Conservation (phyloP, 208 protist species). For the Wallacemonas sp. region DNA sequence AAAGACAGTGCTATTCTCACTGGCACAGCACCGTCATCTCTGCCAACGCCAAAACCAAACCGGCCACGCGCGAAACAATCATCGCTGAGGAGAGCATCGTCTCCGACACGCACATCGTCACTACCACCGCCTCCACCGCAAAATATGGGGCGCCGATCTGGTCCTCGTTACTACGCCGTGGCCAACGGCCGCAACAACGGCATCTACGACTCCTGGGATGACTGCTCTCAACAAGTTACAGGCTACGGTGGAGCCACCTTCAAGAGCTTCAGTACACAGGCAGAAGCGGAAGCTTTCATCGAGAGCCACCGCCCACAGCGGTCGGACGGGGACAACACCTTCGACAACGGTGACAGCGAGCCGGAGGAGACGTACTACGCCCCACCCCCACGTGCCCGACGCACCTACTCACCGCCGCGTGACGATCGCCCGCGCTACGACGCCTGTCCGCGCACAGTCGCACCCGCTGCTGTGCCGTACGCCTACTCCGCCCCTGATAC, state of each 20-base stretch:
- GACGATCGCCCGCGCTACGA: background rate
- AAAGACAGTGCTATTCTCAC: too few species aligned
- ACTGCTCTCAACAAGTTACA: constrained; percentile 68
- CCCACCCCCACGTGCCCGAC: background rate
- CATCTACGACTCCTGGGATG: constrained; percentile 77
- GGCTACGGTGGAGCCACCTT: constrained; percentile 60
- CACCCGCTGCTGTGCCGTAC: background rate
- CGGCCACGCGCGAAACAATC: background rate
- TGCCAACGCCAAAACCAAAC: background rate
- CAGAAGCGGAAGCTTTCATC: constrained; percentile 60
- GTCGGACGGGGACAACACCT: background rate
- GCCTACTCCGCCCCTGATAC: background rate
- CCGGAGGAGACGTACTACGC: background rate
- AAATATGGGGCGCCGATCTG: background rate
- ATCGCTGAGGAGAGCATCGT: background rate
- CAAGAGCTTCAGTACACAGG: constrained; percentile 67
- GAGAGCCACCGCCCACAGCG: background rate
- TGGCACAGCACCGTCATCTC: background rate
- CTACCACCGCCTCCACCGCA: too few species aligned
- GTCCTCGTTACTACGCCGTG: constrained; percentile 74
- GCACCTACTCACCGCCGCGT: background rate
- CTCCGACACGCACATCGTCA: background rate
- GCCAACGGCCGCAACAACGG: constrained; percentile 54
- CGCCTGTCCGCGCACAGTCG: background rate
- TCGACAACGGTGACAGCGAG: background rate